phyloP scores from a whole-genome alignment of 768 basidiomycete genomes.

The Mycena sanguinolenta region DNA sequence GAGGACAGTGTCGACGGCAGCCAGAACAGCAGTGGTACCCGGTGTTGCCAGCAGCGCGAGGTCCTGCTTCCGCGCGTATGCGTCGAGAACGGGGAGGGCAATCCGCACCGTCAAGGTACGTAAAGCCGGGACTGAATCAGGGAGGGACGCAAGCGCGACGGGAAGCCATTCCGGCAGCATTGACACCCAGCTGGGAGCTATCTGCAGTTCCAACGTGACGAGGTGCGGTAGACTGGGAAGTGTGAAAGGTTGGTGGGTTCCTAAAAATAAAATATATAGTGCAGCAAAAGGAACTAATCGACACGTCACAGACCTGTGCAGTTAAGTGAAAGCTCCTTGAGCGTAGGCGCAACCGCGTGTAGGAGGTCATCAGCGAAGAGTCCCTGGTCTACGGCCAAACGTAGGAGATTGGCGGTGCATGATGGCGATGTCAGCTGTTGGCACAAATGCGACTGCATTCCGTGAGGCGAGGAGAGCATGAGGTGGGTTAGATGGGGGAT shows the following conservation, averaged over 20 bases:
- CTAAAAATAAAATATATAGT: neutral
- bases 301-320: neutral
- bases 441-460: neutral
- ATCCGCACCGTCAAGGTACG: neutral
- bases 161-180: neutral
- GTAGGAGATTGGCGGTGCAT: neutral
- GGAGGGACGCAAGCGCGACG: neutral
- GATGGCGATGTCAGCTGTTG: neutral
- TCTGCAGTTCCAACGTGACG: neutral
- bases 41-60: neutral
- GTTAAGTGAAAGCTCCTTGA: neutral
- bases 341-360: neutral
- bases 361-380: neutral
- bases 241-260: neutral
- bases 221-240: neutral
- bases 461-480: conserved; percentile 7
- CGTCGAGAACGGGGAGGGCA: conserved; percentile 2
- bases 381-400: neutral
- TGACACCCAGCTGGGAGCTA: neutral
- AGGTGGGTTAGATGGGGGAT: neutral
- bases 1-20: neutral
- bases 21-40: neutral
- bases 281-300: neutral
- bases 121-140: neutral
- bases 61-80: neutral